A percentile compares a stretch with the other conserved stretches of the same genome.
Evolutionary conservation across 306 rosid species (phyloP).

Genomic region (Cajanus cajan): DNA sequence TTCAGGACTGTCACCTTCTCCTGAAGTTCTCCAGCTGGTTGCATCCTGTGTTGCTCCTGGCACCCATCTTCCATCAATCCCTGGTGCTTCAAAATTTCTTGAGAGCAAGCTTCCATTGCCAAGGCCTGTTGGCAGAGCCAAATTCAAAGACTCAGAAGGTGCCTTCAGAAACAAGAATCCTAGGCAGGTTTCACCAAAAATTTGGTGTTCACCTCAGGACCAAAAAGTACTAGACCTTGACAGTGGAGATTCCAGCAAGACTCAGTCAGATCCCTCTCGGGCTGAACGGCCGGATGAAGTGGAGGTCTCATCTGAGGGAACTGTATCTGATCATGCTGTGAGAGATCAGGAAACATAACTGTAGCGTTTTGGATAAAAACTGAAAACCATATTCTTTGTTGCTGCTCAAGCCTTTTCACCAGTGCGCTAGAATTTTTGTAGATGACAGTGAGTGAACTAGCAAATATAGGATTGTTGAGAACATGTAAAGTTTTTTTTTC

Average conservation of each 20-base stretch:
- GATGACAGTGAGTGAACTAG: conserved; percentile 63
- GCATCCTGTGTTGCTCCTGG: conserved; percentile 73
- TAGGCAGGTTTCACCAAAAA: conserved; percentile 40
- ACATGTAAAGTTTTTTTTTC: conserved; percentile 69
- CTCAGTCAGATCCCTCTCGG: conserved; percentile 75
- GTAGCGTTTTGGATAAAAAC: conserved; percentile 38
- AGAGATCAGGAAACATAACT: conserved; percentile 70
- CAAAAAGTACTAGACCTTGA: conserved; percentile 41
- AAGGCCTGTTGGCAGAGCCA: conserved; percentile 54
- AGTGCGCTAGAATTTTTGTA: conserved; percentile 87
- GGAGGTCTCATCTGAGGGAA: conserved; percentile 89
- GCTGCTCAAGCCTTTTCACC: conserved; percentile 56
- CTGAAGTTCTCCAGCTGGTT: conserved; percentile 88
- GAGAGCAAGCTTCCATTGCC: conserved; percentile 58
- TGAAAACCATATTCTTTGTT: conserved; percentile 60
- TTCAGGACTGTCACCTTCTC: conserved; percentile 80
- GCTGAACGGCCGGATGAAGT: conserved; percentile 53
- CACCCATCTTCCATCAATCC: conserved; percentile 45
- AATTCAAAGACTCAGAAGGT: conserved; percentile 49
- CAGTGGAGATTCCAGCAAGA: conserved; percentile 88
- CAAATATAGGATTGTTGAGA: conserved; percentile 54
- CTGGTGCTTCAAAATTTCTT: conserved; percentile 53
- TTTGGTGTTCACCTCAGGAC: conserved; percentile 35
- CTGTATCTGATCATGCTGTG: conserved; percentile 78
- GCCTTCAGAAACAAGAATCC: conserved; percentile 38